Base-by-base conservation (phyloP, 2,329 filamentous ascomycete genomes). In the Ascochyta viciae-villosae region DNA sequence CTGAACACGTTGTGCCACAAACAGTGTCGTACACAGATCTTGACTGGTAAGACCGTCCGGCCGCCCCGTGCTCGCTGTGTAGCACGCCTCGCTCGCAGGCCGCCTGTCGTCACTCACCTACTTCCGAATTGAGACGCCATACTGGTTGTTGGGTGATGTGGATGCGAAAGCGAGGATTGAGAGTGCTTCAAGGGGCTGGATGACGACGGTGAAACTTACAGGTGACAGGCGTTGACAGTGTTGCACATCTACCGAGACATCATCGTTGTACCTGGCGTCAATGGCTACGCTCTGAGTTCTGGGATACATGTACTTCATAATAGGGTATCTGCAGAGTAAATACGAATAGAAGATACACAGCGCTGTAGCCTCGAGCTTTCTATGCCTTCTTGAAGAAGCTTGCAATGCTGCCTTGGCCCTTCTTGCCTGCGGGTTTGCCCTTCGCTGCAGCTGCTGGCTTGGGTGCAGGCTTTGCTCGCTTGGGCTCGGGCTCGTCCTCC, bases 321-420 rank as follows among this genome's bases (percentile, higher is more conserved):
- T 10, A 23, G 40, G 26, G 34, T 45, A 49, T 49, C 27, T 39
- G 45, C 22, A 41, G 13, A n/a, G 22, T 41, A 41, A n/a, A 41
- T 16, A 26, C 39, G 13, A 5, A 12, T 6, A 6, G 13, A 41
- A 16, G 19, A 8, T 31, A 4, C 10, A 3, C 16, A n/a, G 24
- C 22, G 16, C 16, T 24, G 35, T 7, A 16, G 4, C 6, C 7
- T 15, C 45, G 33, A 10, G 31, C 41, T 29, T 38, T 9, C 43
- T 61, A 75, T 70, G 92, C 95, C 80, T 96, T 96, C 38, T 84
- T 83, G 75, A 96, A 96, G 77, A 96, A 96, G 1, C 89, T 92
- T 89, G 93, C 96, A 71, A 96, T 96, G 72, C 83, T 96, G 3
- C 92, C 92, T 69, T 92, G 89, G 3, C 85, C 80, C 9, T 76